phyloP scores from a whole-genome alignment of 169 alveolate species.

The Pseudocohnilembus persalinus region DNA sequence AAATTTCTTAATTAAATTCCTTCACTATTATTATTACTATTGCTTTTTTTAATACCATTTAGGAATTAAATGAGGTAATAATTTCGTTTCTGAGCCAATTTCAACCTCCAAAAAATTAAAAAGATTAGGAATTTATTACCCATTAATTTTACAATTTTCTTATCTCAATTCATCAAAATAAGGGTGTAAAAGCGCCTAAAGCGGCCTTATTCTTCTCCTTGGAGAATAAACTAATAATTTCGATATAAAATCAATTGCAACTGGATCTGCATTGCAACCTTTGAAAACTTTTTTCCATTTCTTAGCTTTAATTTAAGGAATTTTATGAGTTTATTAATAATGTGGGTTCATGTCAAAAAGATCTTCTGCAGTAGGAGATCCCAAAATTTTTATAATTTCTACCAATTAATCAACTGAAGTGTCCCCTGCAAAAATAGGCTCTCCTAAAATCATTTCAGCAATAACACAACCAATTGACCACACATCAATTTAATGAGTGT shows the following conservation, averaged over 20 bases:
- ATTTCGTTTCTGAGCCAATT: neutral
- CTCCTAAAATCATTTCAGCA: constrained; percentile 44
- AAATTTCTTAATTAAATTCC: too few relatives aligned
- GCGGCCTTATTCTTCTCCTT: constrained; percentile 56
- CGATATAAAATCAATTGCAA: constrained; percentile 56
- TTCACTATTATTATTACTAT: too few relatives aligned
- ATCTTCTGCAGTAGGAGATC: constrained; percentile 44
- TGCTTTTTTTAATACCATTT: neutral
- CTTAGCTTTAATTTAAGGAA: constrained; percentile 62
- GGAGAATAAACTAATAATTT: constrained; percentile 67
- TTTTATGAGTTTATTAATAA: constrained; percentile 57
- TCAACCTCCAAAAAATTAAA: constrained; percentile 45
- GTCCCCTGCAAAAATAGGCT: constrained; percentile 42
- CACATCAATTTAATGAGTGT: constrained; percentile 28
- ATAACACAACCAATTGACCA: constrained; percentile 47
- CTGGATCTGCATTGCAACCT: constrained; percentile 34
- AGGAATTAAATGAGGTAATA: neutral
- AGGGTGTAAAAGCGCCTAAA: constrained; percentile 92
- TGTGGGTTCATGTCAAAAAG: constrained; percentile 64
- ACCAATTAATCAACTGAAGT: constrained; percentile 33
- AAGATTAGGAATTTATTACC: constrained; percentile 52
- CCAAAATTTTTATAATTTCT: constrained; percentile 38
- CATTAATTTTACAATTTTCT: constrained; percentile 29
- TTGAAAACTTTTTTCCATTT: constrained; percentile 74
- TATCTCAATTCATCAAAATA: constrained; percentile 92